Percentiles rank a stretch among this genome's conserved stretches.
Evolutionary conservation across 345 rosid genomes (phyloP).

Genomic region (Citrus reticulata): DNA sequence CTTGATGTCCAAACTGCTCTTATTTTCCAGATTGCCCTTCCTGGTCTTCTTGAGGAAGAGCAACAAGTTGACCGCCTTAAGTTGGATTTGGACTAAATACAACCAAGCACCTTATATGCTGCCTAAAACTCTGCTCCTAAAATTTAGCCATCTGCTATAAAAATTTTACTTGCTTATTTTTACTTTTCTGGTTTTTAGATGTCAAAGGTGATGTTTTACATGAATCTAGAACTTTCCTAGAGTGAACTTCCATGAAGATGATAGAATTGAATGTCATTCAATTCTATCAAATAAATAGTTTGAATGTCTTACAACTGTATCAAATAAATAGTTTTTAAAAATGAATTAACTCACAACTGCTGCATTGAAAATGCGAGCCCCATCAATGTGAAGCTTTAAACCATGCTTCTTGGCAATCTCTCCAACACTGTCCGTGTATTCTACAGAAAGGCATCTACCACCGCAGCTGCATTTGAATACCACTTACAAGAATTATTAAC

Average conservation of each 20-base stretch:
- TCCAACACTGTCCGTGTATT: conserved; percentile 69
- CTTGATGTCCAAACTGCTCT: too few species aligned
- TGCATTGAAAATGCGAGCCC: conserved; percentile 96
- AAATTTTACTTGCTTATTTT: background rate
- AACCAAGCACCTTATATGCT: background rate
- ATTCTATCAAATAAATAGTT: background rate
- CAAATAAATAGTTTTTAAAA: background rate
- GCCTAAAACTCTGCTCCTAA: background rate
- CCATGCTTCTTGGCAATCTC: conserved; percentile 77
- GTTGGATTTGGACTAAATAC: background rate
- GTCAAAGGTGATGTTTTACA: background rate
- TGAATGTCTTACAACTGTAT: background rate
- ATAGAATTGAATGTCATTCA: background rate
- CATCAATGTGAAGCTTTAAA: conserved; percentile 91
- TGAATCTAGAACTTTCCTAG: background rate
- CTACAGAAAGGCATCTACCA: conserved; percentile 73
- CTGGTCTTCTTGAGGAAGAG: background rate
- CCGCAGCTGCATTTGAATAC: conserved; percentile 56
- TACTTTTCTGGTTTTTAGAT: background rate
- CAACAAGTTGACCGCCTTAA: background rate
- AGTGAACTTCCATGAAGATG: background rate
- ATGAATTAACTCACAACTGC: conserved; percentile 59
- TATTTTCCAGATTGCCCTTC: background rate
- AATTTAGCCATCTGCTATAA: background rate
- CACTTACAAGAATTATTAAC: conserved; percentile 4